Percentiles rank a stretch among this genome's conserved stretches.
These are phyloP conservation scores for Anisogramma anomala DNA, from an alignment of 2,329 filamentous ascomycete species.

Conservation along the genomic window DNA sequence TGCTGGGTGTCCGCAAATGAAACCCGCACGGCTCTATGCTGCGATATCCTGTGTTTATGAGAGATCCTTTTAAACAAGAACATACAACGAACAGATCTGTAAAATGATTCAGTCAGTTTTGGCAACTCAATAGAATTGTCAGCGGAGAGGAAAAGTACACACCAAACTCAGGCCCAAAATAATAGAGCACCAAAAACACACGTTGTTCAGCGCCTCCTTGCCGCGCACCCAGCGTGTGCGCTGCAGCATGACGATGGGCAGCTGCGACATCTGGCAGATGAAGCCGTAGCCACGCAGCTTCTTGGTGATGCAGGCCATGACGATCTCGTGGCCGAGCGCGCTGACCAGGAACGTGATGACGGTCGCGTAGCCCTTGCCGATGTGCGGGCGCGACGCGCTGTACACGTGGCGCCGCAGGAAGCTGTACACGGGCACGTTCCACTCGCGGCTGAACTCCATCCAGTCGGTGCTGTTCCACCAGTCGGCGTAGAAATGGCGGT, in stretches of 20 bases:
- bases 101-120: slow-evolving; percentile 8
- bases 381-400: slow-evolving; percentile 62
- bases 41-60: not conserved
- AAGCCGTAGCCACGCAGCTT: slow-evolving; percentile 93
- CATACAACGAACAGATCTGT: slow-evolving; percentile 44
- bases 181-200: slow-evolving; percentile 88
- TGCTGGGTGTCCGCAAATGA: not conserved
- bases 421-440: slow-evolving; percentile 96
- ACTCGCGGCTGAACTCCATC: slow-evolving; percentile 92
- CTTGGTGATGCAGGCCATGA: slow-evolving; percentile 97
- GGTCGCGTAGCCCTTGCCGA: slow-evolving; percentile 68
- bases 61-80: slow-evolving; percentile 26
- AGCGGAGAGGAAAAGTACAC: slow-evolving; percentile 24
- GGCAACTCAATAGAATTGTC: not conserved
- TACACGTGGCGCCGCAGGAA: slow-evolving; percentile 95
- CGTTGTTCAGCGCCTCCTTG: slow-evolving; percentile 70
- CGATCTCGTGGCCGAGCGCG: slow-evolving; percentile 81
- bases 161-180: slow-evolving; percentile 74
- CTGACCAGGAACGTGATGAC: slow-evolving; percentile 85
- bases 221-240: slow-evolving; percentile 64
- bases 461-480: slow-evolving; percentile 74
- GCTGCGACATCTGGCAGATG: slow-evolving; percentile 87
- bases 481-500: slow-evolving; percentile 82
- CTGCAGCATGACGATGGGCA: slow-evolving; percentile 90
- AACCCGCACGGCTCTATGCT: not conserved